Evolutionary conservation across 2,329 filamentous ascomycete species (phyloP).

Genomic region (Paraphaeosphaeria sporulosa): DNA sequence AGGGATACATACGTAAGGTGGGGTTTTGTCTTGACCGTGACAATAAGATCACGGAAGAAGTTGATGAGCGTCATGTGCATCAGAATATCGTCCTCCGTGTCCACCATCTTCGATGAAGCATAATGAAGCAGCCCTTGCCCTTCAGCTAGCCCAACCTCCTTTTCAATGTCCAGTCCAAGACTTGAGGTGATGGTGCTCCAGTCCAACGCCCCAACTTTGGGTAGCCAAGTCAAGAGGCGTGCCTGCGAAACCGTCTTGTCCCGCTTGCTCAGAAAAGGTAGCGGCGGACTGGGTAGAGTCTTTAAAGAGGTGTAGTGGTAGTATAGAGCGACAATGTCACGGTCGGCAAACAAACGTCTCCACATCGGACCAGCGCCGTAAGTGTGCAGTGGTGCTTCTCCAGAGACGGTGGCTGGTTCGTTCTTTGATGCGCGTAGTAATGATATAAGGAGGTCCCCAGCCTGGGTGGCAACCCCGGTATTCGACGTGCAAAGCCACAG

Average conservation of each 20-base stretch:
- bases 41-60: constrained; percentile 64
- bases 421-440: constrained; percentile 58
- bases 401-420: constrained; percentile 50
- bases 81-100: constrained; percentile 63
- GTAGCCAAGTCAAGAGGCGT: constrained; percentile 65
- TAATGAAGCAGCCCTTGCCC: constrained; percentile 61
- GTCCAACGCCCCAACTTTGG: constrained; percentile 61
- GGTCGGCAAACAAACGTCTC: constrained; percentile 68
- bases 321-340: constrained; percentile 64
- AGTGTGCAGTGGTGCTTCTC: constrained; percentile 32
- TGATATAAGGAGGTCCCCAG: constrained; percentile 60
- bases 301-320: constrained; percentile 63
- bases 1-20: constrained; percentile 36
- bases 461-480: constrained; percentile 62
- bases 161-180: constrained; percentile 62
- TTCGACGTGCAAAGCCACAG: constrained; percentile 66
- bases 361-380: constrained; percentile 59
- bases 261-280: constrained; percentile 53
- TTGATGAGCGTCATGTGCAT: constrained; percentile 67
- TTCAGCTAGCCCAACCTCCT: constrained; percentile 40
- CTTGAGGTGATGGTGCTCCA: constrained; percentile 62
- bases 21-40: constrained; percentile 45
- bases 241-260: constrained; percentile 68
- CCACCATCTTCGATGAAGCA: constrained; percentile 63
- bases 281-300: constrained; percentile 40